These are phyloP conservation scores for Tuber microsphaerosporum DNA, from an alignment of 495 filamentous ascomycete genomes.

Conservation along the genomic window DNA sequence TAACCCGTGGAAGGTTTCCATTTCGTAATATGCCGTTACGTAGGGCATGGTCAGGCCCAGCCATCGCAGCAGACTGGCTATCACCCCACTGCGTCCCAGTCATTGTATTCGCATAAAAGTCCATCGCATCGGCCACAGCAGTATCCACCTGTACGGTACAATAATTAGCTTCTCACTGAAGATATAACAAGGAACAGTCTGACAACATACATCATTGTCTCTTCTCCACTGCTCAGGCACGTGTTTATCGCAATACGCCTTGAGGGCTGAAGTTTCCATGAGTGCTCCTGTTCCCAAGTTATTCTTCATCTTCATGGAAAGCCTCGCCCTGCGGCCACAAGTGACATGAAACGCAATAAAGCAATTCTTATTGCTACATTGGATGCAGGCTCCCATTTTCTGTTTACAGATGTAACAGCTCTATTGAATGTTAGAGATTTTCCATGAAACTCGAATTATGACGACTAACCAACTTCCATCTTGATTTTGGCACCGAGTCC, in stretches of 20 bases:
- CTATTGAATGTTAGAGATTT: constrained; percentile 13
- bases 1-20: constrained; percentile 48
- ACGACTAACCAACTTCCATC: constrained; percentile 65
- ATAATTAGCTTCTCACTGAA: neutral
- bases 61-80: constrained; percentile 77
- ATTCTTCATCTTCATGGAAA: constrained; percentile 95
- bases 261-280: constrained; percentile 79
- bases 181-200: constrained; percentile 14
- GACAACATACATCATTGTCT: constrained; percentile 63
- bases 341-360: constrained; percentile 98
- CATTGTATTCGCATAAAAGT: constrained; percentile 83
- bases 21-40: constrained; percentile 27
- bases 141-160: constrained; percentile 45
- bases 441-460: neutral
- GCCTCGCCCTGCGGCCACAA: constrained; percentile 76
- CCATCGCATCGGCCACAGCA: constrained; percentile 60
- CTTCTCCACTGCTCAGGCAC: constrained; percentile 81
- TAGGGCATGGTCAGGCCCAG: constrained; percentile 41
- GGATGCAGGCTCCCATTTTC: constrained; percentile 95
- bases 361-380: constrained; percentile 95
- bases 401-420: constrained; percentile 95
- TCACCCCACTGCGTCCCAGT: constrained; percentile 80
- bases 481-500: constrained; percentile 85
- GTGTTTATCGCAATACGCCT: constrained; percentile 95
- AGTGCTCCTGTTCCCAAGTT: constrained; percentile 69